phyloP scores from a whole-genome alignment of 768 basidiomycete genomes.

The Pholiota molesta region DNA sequence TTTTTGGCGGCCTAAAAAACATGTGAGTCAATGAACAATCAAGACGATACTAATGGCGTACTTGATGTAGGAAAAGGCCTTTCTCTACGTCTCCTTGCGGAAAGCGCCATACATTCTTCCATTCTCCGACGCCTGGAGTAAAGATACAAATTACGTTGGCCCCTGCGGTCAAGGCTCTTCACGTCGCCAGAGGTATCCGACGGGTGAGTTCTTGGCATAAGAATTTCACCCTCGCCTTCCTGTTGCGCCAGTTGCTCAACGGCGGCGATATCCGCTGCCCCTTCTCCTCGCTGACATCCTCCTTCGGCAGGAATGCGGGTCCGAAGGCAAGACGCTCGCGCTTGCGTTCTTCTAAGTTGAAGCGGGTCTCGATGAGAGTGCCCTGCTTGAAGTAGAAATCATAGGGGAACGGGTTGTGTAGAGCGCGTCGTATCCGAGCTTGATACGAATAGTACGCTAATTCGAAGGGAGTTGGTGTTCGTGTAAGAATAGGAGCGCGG shows the following conservation, averaged over 20 bases:
- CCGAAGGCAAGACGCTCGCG: conserved; percentile 81
- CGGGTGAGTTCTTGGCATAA: conserved; percentile 61
- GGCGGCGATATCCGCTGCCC: conserved; percentile 57
- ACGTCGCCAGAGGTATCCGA: conserved; percentile 64
- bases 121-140: conserved; percentile 58
- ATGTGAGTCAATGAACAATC: background rate
- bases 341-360: conserved; percentile 72
- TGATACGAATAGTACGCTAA: conserved; percentile 84
- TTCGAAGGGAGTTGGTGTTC: conserved; percentile 74
- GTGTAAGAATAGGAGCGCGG: conserved; percentile 76
- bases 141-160: conserved; percentile 87
- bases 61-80: conserved; percentile 80
- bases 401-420: conserved; percentile 86
- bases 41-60: conserved; percentile 24
- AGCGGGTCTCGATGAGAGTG: conserved; percentile 80
- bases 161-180: conserved; percentile 79
- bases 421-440: conserved; percentile 76
- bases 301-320: conserved; percentile 50
- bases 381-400: conserved; percentile 96
- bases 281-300: conserved; percentile 48
- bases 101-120: conserved; percentile 76
- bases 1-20: conserved; percentile 68
- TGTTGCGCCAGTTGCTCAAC: conserved; percentile 58
- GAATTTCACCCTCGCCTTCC: conserved; percentile 63
- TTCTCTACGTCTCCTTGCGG: conserved; percentile 67